Base-by-base conservation (phyloP, 2,329 filamentous ascomycete species). In the Scytalidium lignicola region DNA sequence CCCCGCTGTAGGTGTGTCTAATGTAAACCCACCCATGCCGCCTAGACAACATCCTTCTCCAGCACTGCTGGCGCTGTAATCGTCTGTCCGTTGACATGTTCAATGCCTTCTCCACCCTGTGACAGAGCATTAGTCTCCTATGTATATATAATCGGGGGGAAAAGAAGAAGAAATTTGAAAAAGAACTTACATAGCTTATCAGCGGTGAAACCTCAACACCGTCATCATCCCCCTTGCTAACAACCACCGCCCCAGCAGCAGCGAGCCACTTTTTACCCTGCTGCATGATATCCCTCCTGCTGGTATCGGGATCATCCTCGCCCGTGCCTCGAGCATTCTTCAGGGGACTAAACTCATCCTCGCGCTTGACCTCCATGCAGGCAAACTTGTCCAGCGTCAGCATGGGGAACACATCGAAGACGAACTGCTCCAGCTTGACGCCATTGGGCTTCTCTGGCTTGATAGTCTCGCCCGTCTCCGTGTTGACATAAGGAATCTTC, bases 361-460 rank as follows among this genome's bases (percentile, higher is more conserved):
- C 91, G 53, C 93, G 89, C 69, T 85, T 89, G 46, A 99, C 93
- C 72, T 99, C 93, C 73, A 97, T 86, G 70, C 85, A 95, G 20
- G 91, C 93, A 65, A 99, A 99, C 72, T 95, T 90, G 58, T 85
- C 79, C 55, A 99, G 82, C 17, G 85, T 74, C 46, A 95, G 76
- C 75, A 92, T 80, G 53, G 92, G 91, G 78, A 99, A 99, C 65
- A 95, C 93, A 67, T 99, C 93, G 66, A 99, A 99, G 53, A 99
- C 91, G 62, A 97, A 99, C 71, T 97, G 93, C 78, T 99, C 93
- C 37, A 99, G 82, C 78, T 99, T 99, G 79, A 99, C 91, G 58
- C 93, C 93, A 65, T 99, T 99, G 56, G 93, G 90, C 74, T 90
- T 93, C 68, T 90, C 84, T 2, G 92, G 90, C 79, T 96, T 96